A percentile compares a stretch with the other conserved stretches of the same genome.
These are phyloP conservation scores for Tolypocladium album DNA, from an alignment of 2,329 filamentous ascomycete species.

Conservation along the genomic window DNA sequence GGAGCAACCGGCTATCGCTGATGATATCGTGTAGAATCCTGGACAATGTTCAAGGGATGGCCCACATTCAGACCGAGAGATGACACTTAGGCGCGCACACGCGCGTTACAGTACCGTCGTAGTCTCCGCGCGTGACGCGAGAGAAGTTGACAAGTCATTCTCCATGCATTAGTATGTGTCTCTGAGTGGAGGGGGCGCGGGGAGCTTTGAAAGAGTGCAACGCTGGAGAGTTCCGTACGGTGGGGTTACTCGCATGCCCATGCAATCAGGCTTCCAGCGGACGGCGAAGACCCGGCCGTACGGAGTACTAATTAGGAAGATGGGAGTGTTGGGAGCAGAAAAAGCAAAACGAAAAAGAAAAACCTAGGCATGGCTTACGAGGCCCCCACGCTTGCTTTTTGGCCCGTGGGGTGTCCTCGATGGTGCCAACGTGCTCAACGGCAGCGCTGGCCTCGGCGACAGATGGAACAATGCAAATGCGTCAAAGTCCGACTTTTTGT, in stretches of 20 bases:
- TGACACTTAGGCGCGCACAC: background rate
- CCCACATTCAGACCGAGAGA: too few relatives aligned
- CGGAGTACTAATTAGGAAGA: background rate
- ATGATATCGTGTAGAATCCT: background rate
- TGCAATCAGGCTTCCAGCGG: background rate
- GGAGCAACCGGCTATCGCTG: background rate
- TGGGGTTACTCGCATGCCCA: background rate
- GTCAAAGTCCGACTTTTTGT: background rate
- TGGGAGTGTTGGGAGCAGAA: too few relatives aligned
- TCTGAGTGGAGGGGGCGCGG: background rate
- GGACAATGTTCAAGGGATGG: too few relatives aligned
- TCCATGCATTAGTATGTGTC: background rate
- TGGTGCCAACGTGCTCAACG: background rate
- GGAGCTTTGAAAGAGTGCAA: background rate
- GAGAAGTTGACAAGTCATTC: constrained; percentile 2
- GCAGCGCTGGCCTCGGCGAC: background rate
- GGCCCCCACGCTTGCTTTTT: background rate
- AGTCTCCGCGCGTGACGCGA: background rate
- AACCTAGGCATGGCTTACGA: background rate
- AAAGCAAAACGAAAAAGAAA: background rate
- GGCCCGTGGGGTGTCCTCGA: background rate
- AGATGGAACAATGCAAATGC: background rate
- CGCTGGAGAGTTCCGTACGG: background rate
- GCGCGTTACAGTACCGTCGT: background rate
- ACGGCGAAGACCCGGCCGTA: background rate